Conservation (phyloP, 2,329 filamentous ascomycete genomes). For the Parasarocladium wereldwijsianum region DNA sequence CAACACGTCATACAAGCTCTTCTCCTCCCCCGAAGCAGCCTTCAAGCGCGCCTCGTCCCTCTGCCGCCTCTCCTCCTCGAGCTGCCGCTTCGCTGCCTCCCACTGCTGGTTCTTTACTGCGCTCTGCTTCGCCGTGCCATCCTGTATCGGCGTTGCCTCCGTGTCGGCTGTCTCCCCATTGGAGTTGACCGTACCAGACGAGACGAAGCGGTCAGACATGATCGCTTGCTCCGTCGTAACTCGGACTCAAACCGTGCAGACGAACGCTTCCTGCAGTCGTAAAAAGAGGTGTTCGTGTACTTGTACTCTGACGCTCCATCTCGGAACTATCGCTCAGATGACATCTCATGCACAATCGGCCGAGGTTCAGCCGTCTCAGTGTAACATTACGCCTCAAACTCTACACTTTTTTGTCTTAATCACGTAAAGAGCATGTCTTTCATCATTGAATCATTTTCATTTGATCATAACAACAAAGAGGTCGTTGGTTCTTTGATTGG, state of each 20-base stretch:
- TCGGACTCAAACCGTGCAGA: too few species aligned
- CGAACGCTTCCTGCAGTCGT: conserved; percentile 4
- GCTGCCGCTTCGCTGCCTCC: conserved; percentile 47
- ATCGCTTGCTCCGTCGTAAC: too few species aligned
- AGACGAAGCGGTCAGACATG: conserved; percentile 43
- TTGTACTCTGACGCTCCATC: too few species aligned
- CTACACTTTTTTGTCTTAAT: too few species aligned
- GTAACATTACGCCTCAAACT: too few species aligned
- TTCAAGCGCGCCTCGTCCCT: conserved; percentile 34
- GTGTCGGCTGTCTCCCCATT: conserved; percentile 12
- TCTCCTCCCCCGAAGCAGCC: conserved; percentile 31
- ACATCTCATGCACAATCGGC: too few species aligned
- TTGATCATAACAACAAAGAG: too few species aligned
- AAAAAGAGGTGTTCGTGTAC: conserved; percentile 1
- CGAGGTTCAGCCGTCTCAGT: too few species aligned
- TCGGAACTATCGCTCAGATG: too few species aligned
- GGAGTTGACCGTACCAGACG: conserved; percentile 31
- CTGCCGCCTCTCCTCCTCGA: conserved; percentile 43
- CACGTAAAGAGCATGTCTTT: too few species aligned
- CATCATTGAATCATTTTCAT: too few species aligned
- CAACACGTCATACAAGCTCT: conserved; percentile 57
- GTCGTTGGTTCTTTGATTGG: too few species aligned
- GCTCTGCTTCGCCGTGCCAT: conserved; percentile 8
- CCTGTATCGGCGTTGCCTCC: conserved; percentile 4
- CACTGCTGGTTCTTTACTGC: conserved; percentile 34